These are phyloP conservation scores for Isabelozyma rhagii DNA, from an alignment of 805 yeast genomes.

Conservation along the genomic window DNA sequence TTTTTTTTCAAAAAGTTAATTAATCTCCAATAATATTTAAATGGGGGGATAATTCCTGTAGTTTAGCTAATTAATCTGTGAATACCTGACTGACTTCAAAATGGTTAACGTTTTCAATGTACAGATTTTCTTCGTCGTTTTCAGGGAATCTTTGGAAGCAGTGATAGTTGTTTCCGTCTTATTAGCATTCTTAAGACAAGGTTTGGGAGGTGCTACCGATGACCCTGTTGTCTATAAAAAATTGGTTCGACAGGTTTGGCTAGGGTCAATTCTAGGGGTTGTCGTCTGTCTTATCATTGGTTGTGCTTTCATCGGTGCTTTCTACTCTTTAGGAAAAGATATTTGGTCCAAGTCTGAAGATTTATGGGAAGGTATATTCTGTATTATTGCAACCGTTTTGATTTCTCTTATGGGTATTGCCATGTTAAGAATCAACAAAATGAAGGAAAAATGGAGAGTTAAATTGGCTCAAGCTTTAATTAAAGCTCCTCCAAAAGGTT, in stretches of 20 bases:
- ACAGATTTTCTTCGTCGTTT: conserved; percentile 78
- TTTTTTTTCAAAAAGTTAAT: no score
- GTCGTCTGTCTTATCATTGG: conserved; percentile 77
- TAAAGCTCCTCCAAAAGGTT: conserved; percentile 47
- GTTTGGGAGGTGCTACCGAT: conserved; percentile 54
- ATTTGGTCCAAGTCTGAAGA: conserved; percentile 86
- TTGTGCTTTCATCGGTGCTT: conserved; percentile 91
- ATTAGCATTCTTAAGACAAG: conserved; percentile 83
- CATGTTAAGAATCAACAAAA: conserved; percentile 87
- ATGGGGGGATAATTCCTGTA: neutral
- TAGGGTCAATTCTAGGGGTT: conserved; percentile 69
- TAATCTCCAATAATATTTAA: neutral
- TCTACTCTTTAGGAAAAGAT: conserved; percentile 73
- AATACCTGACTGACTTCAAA: conserved; percentile 4
- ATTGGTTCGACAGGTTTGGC: conserved; percentile 74
- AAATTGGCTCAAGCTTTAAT: conserved; percentile 81
- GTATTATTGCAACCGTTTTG: conserved; percentile 80
- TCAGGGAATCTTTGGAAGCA: conserved; percentile 90
- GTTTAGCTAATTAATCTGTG: neutral
- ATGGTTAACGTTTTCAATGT: conserved; percentile 60
- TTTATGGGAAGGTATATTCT: conserved; percentile 91
- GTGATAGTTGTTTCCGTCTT: conserved; percentile 82
- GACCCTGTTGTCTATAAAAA: conserved; percentile 53
- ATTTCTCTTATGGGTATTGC: conserved; percentile 91
- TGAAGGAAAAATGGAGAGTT: conserved; percentile 93